phyloP scores from a whole-genome alignment of 768 basidiomycete species.

The Mycena capillaripes region DNA sequence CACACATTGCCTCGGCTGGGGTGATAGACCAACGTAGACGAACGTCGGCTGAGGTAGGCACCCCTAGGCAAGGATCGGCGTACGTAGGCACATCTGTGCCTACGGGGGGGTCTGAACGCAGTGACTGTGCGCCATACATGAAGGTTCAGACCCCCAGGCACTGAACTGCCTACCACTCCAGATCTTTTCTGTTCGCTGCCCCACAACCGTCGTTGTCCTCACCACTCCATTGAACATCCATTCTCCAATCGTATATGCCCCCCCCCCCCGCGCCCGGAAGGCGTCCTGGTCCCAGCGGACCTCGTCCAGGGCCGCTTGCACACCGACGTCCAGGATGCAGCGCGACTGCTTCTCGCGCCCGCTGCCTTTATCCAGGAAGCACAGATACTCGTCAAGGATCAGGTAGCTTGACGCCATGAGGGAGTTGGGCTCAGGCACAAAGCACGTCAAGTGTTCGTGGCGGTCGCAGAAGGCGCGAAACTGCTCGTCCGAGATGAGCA shows the following conservation, averaged over 20 bases:
- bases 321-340: neutral
- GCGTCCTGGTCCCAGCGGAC: constrained; percentile 5
- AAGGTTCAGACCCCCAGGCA: too few relatives aligned
- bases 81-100: too few relatives aligned
- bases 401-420: constrained; percentile 12
- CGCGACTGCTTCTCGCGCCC: constrained; percentile 4
- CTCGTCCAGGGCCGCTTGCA: neutral
- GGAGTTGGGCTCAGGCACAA: constrained; percentile 5
- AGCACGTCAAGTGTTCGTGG: neutral
- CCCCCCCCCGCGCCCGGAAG: neutral
- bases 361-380: constrained; percentile 3
- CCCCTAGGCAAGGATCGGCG: too few relatives aligned
- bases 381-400: neutral
- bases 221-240: neutral
- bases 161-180: neutral
- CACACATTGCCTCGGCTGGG: too few relatives aligned
- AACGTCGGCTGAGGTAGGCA: too few relatives aligned
- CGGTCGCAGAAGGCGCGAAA: constrained; percentile 1
- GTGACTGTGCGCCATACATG: too few relatives aligned
- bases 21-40: too few relatives aligned
- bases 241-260: constrained; percentile 2
- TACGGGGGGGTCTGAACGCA: too few relatives aligned
- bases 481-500: constrained; percentile 4
- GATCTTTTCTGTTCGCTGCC: neutral
- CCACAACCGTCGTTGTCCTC: neutral